Evolutionary conservation across 371 early-diverging fungal species (phyloP).

Genomic region (Mortierella sp.): DNA sequence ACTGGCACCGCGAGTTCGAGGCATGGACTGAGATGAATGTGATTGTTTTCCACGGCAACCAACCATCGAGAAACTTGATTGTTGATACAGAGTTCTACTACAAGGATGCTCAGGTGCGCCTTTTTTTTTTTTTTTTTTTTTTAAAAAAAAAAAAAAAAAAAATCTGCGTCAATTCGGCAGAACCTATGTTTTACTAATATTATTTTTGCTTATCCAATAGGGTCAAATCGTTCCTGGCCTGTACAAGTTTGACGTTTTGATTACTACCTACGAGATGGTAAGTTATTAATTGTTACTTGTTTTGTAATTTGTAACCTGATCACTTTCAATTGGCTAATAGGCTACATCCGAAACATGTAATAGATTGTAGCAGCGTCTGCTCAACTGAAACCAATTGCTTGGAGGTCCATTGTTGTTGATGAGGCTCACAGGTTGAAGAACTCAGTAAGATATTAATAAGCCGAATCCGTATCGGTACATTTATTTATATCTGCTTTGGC

Average conservation of each 20-base stretch:
- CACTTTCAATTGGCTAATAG: constrained; percentile 70
- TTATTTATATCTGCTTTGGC: background rate
- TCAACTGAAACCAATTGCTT: constrained; percentile 83
- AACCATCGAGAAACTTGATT: constrained; percentile 68
- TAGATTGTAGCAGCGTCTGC: constrained; percentile 73
- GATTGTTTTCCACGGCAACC: constrained; percentile 79
- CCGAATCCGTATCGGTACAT: too few species aligned
- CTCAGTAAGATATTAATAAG: constrained; percentile 56
- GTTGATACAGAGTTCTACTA: constrained; percentile 81
- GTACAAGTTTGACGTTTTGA: constrained; percentile 87
- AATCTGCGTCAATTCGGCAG: background rate
- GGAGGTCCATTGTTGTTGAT: constrained; percentile 92
- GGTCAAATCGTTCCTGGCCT: constrained; percentile 42
- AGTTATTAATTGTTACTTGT: background rate
- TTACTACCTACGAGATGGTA: constrained; percentile 92
- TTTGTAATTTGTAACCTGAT: constrained; percentile 58
- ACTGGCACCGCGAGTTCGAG: constrained; percentile 83
- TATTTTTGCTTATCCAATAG: background rate
- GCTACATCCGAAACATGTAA: background rate
- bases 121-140: background rate
- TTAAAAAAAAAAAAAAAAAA: background rate
- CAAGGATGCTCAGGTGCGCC: constrained; percentile 61
- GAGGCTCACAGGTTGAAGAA: constrained; percentile 98
- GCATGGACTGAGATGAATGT: constrained; percentile 85
- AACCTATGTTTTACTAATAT: background rate